Conservation (phyloP, 1,284 basidiomycete species). For the Leccinum griseonigrum region DNA sequence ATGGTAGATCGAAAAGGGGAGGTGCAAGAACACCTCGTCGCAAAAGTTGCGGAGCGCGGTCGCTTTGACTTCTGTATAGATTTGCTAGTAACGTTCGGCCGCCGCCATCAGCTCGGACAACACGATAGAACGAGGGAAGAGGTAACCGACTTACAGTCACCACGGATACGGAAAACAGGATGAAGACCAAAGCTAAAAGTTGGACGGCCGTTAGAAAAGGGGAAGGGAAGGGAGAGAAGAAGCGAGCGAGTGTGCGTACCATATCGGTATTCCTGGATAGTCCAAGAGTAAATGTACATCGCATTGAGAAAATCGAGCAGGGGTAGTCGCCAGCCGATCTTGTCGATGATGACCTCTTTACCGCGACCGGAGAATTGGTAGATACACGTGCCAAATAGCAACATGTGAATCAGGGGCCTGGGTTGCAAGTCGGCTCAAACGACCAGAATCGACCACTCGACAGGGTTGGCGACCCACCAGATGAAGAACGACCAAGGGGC, state of each 20-base stretch:
- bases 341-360: slow-evolving; percentile 80
- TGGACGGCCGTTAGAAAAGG: background rate
- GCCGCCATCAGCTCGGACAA: background rate
- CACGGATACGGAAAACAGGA: slow-evolving; percentile 77
- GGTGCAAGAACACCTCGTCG: slow-evolving; percentile 80
- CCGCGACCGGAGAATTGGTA: slow-evolving; percentile 86
- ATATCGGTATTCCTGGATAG: slow-evolving; percentile 66
- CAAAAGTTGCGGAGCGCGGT: slow-evolving; percentile 58
- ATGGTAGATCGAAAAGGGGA: slow-evolving; percentile 91
- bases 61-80: slow-evolving; percentile 90
- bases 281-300: slow-evolving; percentile 84
- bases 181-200: slow-evolving; percentile 71
- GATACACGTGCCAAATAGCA: slow-evolving; percentile 84
- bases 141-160: slow-evolving; percentile 53
- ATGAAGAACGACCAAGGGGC: slow-evolving; percentile 85
- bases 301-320: slow-evolving; percentile 82
- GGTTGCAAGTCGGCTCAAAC: slow-evolving; percentile 2
- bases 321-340: slow-evolving; percentile 86
- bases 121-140: background rate
- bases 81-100: slow-evolving; percentile 49
- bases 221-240: background rate
- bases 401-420: slow-evolving; percentile 80
- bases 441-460: background rate
- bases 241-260: slow-evolving; percentile 36
- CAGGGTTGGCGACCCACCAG: slow-evolving; percentile 47